These are phyloP conservation scores for Diaporthe caulivora DNA, from an alignment of 2,329 filamentous ascomycete species.

Conservation along the genomic window DNA sequence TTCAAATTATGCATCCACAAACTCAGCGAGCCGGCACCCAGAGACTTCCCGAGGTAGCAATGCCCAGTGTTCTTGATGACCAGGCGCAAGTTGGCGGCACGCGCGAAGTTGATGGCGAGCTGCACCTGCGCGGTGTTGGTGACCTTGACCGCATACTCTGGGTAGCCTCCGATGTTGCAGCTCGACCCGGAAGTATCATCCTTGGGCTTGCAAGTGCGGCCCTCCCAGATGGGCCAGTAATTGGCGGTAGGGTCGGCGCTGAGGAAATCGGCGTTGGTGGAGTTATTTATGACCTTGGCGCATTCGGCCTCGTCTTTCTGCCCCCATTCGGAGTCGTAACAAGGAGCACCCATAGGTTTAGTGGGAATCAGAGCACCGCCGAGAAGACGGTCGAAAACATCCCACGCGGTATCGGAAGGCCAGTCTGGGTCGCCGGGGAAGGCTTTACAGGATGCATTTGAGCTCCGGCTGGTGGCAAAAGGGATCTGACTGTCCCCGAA, in stretches of 20 bases:
- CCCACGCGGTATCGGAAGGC: constrained; percentile 62
- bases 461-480: neutral
- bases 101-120: constrained; percentile 52
- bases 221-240: constrained; percentile 26
- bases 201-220: constrained; percentile 47
- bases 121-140: constrained; percentile 38
- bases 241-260: constrained; percentile 24
- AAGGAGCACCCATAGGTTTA: constrained; percentile 63
- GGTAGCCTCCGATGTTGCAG: constrained; percentile 57
- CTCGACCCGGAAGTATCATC: constrained; percentile 32
- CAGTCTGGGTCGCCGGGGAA: constrained; percentile 66
- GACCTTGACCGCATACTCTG: constrained; percentile 45
- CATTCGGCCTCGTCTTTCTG: constrained; percentile 59
- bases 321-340: constrained; percentile 57
- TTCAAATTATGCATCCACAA: constrained; percentile 69
- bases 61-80: constrained; percentile 68
- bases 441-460: constrained; percentile 39
- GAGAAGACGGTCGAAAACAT: constrained; percentile 63
- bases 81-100: constrained; percentile 59
- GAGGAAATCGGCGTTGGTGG: constrained; percentile 51
- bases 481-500: constrained; percentile 1
- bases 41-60: constrained; percentile 63
- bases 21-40: constrained; percentile 48
- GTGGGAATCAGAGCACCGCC: constrained; percentile 64
- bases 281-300: constrained; percentile 49